A percentile compares a stretch with the other conserved stretches of the same genome.
Evolutionary conservation across 23 red algal species (phyloP).

Genomic region (Gracilaria vermiculophylla): DNA sequence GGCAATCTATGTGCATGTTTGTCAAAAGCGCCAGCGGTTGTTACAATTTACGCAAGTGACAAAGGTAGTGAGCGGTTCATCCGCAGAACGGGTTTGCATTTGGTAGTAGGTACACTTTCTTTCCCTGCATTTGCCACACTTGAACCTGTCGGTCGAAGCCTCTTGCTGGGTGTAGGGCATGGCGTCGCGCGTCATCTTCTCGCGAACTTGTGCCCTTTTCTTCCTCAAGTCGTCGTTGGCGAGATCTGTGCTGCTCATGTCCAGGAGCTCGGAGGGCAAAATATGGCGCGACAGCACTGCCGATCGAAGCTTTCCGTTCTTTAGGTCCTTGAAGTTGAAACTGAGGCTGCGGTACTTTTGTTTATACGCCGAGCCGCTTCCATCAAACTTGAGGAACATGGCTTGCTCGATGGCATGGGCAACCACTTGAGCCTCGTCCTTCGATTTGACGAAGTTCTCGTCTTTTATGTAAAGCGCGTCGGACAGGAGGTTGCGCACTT

Average conservation of each 20-base stretch:
- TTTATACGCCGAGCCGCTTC: constrained; percentile 63
- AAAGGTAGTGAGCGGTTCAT: constrained; percentile 99
- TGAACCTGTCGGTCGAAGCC: constrained; percentile 88
- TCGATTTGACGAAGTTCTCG: constrained; percentile 14
- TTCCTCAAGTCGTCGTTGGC: constrained; percentile 81
- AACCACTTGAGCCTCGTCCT: constrained; percentile 11
- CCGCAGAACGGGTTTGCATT: constrained; percentile 97
- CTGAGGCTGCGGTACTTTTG: constrained; percentile 80
- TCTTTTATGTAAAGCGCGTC: constrained; percentile 55
- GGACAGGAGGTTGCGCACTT: constrained; percentile 62
- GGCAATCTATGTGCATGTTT: background rate
- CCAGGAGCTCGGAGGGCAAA: constrained; percentile 57
- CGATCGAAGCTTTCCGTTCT: constrained; percentile 75
- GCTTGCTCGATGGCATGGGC: constrained; percentile 72
- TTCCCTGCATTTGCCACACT: constrained; percentile 95
- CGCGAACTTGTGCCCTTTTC: constrained; percentile 52
- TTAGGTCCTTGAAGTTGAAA: constrained; percentile 88
- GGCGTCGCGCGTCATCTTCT: constrained; percentile 82
- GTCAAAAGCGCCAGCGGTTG: constrained; percentile 93
- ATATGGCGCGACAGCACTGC: constrained; percentile 67
- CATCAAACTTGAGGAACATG: constrained; percentile 62
- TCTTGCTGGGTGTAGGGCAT: constrained; percentile 58
- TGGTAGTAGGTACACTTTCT: constrained; percentile 95
- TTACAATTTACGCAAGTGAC: constrained; percentile 92
- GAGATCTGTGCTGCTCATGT: constrained; percentile 81